These are phyloP conservation scores for Microdochium nivale DNA, from an alignment of 2,329 filamentous ascomycete genomes.

Conservation along the genomic window DNA sequence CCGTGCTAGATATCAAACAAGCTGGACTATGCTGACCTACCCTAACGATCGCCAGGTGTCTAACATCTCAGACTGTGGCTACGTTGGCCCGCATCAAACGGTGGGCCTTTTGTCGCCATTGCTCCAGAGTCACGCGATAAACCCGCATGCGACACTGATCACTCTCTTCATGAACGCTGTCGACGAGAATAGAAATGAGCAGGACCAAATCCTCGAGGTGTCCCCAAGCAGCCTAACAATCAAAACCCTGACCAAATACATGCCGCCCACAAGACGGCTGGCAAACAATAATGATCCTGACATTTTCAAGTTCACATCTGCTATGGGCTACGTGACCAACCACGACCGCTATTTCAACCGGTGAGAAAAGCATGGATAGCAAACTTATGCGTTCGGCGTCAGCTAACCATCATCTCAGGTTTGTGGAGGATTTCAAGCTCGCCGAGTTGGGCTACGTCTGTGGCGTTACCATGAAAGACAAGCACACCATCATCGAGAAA, in stretches of 20 bases:
- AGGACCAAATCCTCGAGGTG: constrained; percentile 1
- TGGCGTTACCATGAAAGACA: constrained; percentile 13
- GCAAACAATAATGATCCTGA: neutral
- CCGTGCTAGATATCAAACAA: neutral
- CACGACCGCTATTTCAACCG: constrained; percentile 6
- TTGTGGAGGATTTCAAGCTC: constrained; percentile 4
- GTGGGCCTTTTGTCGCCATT: constrained; percentile 19
- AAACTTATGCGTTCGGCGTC: neutral
- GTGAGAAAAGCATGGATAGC: constrained; percentile 2
- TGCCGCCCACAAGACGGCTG: neutral
- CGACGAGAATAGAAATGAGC: constrained; percentile 6
- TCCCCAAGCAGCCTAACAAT: neutral
- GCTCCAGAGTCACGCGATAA: constrained; percentile 19
- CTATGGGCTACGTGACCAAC: neutral
- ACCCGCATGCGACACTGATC: constrained; percentile 30
- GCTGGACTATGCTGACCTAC: neutral
- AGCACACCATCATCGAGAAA: constrained; percentile 21
- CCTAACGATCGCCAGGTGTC: constrained; percentile 19
- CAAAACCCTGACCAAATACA: neutral
- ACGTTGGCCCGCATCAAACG: constrained; percentile 16
- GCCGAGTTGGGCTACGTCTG: neutral
- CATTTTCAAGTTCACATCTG: constrained; percentile 1
- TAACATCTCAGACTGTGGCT: constrained; percentile 26
- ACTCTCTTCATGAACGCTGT: constrained; percentile 30
- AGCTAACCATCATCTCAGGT: constrained; percentile 6